These are phyloP conservation scores for Fraxinus platypoda DNA, from an alignment of 305 asterid genomes.

Conservation along the genomic window DNA sequence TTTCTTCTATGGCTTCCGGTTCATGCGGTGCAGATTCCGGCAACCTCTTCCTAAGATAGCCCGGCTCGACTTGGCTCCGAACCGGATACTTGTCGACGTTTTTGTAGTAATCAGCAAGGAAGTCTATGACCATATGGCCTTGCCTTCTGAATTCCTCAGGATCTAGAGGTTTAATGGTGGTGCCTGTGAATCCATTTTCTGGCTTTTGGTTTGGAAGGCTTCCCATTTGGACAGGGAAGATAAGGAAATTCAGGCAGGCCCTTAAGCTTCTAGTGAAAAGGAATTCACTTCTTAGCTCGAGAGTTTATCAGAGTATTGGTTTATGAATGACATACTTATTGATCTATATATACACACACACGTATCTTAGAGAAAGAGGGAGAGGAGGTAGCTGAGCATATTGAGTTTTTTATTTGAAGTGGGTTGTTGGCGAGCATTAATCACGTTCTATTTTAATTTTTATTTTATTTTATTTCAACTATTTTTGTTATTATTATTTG, in stretches of 20 bases:
- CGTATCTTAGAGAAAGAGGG: background rate
- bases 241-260: background rate
- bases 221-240: slow-evolving; percentile 29
- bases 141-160: slow-evolving; percentile 64
- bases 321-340: slow-evolving; percentile 6
- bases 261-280: slow-evolving; percentile 1
- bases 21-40: slow-evolving; percentile 54
- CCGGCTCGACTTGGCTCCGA: slow-evolving; percentile 64
- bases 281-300: slow-evolving; percentile 8
- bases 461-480: background rate
- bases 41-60: slow-evolving; percentile 49
- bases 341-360: slow-evolving; percentile 16
- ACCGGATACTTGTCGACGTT: slow-evolving; percentile 66
- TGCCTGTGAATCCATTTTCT: slow-evolving; percentile 34
- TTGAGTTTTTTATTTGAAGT: slow-evolving; percentile 4
- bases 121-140: slow-evolving; percentile 61
- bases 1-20: slow-evolving; percentile 51
- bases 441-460: slow-evolving; percentile 5
- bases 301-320: background rate
- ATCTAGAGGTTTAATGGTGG: slow-evolving; percentile 53
- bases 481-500: background rate
- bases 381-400: slow-evolving; percentile 41
- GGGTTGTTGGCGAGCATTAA: slow-evolving; percentile 43
- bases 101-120: slow-evolving; percentile 63
- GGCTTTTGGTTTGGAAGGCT: slow-evolving; percentile 37